phyloP scores from a whole-genome alignment of 306 rosid species.

The Albizia julibrissin region DNA sequence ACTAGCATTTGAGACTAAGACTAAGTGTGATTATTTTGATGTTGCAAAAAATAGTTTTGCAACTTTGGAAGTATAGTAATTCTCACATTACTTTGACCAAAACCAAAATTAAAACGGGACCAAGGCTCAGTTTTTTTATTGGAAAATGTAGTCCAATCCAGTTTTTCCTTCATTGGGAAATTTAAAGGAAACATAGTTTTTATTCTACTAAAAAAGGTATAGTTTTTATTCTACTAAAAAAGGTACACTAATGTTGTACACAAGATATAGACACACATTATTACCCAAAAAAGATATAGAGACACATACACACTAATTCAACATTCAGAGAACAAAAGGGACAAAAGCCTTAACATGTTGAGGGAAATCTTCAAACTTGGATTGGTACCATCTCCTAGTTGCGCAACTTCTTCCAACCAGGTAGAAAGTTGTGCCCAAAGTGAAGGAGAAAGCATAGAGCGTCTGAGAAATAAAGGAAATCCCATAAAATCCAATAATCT shows the following conservation, averaged over 20 bases:
- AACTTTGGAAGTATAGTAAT: too few species aligned
- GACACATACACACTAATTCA: not conserved
- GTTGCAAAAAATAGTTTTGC: too few species aligned
- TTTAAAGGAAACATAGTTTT: not conserved
- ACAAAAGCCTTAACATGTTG: conserved; percentile 62
- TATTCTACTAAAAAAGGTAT: not conserved
- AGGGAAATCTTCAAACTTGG: conserved; percentile 81
- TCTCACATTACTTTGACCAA: too few species aligned
- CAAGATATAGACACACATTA: not conserved
- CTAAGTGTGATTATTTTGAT: too few species aligned
- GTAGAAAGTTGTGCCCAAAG: conserved; percentile 54
- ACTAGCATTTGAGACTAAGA: too few species aligned
- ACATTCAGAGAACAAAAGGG: conserved; percentile 57
- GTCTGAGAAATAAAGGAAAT: conserved; percentile 71
- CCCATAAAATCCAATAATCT: conserved; percentile 60
- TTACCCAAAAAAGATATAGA: too few species aligned
- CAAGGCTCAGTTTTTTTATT: too few species aligned
- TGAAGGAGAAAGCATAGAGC: conserved; percentile 43
- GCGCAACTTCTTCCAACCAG: conserved; percentile 74
- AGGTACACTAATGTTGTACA: not conserved
- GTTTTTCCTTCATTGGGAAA: not conserved
- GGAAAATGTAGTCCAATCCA: not conserved
- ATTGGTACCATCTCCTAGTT: conserved; percentile 70
- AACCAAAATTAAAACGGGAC: too few species aligned
- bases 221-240: not conserved